Evolutionary conservation across 2,329 filamentous ascomycete species (phyloP).

Genomic region (Coniochaeta hoffmannii): DNA sequence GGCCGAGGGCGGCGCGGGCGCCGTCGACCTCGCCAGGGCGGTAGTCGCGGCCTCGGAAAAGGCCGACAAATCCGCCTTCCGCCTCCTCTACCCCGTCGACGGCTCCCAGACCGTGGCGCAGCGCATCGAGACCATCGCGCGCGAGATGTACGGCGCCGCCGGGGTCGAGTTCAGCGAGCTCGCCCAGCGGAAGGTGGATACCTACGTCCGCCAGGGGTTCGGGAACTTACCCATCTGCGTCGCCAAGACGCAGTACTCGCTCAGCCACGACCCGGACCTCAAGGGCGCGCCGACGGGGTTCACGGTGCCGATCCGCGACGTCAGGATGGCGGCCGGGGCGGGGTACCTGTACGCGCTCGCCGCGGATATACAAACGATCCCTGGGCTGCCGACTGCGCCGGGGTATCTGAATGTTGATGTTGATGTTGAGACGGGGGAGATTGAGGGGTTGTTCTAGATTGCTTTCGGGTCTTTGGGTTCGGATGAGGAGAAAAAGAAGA

Average conservation of each 20-base stretch:
- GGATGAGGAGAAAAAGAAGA: background rate
- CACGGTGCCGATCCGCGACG: slow-evolving; percentile 88
- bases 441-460: slow-evolving; percentile 77
- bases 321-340: slow-evolving; percentile 86
- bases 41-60: slow-evolving; percentile 78
- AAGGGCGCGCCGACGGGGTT: slow-evolving; percentile 96
- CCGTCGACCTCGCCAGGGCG: slow-evolving; percentile 78
- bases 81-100: slow-evolving; percentile 75
- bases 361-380: slow-evolving; percentile 97
- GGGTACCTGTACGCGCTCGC: slow-evolving; percentile 93
- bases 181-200: slow-evolving; percentile 93
- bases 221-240: slow-evolving; percentile 91
- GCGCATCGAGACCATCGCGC: slow-evolving; percentile 80
- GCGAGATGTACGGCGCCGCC: slow-evolving; percentile 89
- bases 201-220: slow-evolving; percentile 86
- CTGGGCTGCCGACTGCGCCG: slow-evolving; percentile 87
- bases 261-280: slow-evolving; percentile 85
- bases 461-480: background rate
- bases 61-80: slow-evolving; percentile 54
- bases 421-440: slow-evolving; percentile 74
- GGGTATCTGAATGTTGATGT: slow-evolving; percentile 93
- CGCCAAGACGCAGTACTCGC: slow-evolving; percentile 96
- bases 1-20: slow-evolving; percentile 88
- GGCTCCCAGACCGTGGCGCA: slow-evolving; percentile 62
- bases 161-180: slow-evolving; percentile 89